These are phyloP conservation scores for Tilletiopsis washingtonensis DNA, from an alignment of 1,284 basidiomycete genomes.

Conservation along the genomic window DNA sequence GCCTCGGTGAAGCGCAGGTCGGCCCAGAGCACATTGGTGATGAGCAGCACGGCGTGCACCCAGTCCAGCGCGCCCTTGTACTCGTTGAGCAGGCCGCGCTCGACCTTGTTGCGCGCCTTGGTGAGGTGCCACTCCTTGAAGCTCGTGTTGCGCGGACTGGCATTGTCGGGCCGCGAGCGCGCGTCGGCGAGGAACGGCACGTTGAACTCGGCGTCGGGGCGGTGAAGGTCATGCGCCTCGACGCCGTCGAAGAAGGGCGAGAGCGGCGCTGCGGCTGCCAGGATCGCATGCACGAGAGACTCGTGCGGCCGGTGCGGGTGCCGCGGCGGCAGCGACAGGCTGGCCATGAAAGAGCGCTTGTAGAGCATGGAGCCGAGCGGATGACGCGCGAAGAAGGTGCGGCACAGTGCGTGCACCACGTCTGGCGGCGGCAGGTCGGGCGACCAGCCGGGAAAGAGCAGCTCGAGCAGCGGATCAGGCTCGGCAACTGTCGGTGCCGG, in stretches of 20 bases:
- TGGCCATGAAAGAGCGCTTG: slow-evolving; percentile 7
- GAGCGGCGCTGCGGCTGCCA: slow-evolving; percentile 8
- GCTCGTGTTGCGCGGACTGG: not conserved
- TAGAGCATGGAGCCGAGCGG: slow-evolving; percentile 5
- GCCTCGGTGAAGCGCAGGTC: slow-evolving; percentile 4
- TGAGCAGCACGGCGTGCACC: slow-evolving; percentile 8
- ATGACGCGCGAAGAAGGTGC: slow-evolving; percentile 8
- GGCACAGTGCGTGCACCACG: slow-evolving; percentile 3
- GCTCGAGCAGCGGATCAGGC: slow-evolving; percentile 8
- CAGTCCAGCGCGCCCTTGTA: slow-evolving; percentile 7
- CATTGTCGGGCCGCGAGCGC: not conserved
- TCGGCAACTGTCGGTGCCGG: not conserved
- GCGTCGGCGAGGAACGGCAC: slow-evolving; percentile 1
- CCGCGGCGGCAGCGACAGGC: not conserved
- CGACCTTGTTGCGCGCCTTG: slow-evolving; percentile 8
- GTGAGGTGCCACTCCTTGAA: slow-evolving; percentile 14
- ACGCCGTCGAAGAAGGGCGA: slow-evolving; percentile 6
- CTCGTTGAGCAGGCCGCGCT: slow-evolving; percentile 1
- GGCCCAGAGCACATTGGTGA: slow-evolving; percentile 7
- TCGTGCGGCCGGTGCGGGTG: slow-evolving; percentile 7
- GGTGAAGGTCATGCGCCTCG: not conserved
- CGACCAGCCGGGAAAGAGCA: slow-evolving; percentile 10
- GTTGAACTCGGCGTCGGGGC: not conserved
- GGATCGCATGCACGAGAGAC: slow-evolving; percentile 9
- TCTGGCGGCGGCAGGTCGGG: slow-evolving; percentile 9